Conservation (phyloP, 495 filamentous ascomycete genomes). For the Entonaema liquescens region DNA sequence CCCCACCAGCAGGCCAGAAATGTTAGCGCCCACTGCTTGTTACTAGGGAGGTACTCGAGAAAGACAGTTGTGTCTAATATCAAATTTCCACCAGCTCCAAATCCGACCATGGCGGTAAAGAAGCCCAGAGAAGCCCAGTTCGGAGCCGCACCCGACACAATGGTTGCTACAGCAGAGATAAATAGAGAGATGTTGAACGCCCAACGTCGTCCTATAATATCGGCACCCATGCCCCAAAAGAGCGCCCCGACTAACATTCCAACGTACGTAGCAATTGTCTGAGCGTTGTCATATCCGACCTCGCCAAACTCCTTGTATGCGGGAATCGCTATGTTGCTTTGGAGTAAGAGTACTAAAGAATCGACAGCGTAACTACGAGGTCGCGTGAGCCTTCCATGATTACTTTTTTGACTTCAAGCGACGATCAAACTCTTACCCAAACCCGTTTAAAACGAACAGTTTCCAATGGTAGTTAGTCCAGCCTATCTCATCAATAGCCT, state of each 20-base stretch:
- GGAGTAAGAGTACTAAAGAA: slow-evolving; percentile 71
- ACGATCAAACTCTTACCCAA: slow-evolving; percentile 60
- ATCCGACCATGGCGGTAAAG: slow-evolving; percentile 73
- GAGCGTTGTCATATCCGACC: slow-evolving; percentile 57
- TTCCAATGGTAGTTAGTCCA: slow-evolving; percentile 74
- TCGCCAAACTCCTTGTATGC: slow-evolving; percentile 68
- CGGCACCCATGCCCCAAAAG: slow-evolving; percentile 83
- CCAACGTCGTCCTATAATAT: slow-evolving; percentile 73
- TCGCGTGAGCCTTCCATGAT: slow-evolving; percentile 11
- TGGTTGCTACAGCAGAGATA: slow-evolving; percentile 71
- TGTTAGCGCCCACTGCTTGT: slow-evolving; percentile 80
- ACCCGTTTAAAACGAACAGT: slow-evolving; percentile 71
- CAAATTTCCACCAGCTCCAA: slow-evolving; percentile 79
- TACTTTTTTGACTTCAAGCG: background rate
- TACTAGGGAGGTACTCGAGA: slow-evolving; percentile 78
- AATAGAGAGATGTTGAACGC: slow-evolving; percentile 78
- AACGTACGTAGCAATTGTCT: slow-evolving; percentile 72
- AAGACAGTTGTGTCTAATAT: slow-evolving; percentile 78
- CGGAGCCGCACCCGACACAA: slow-evolving; percentile 74
- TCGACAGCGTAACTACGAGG: slow-evolving; percentile 70
- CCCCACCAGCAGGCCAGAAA: slow-evolving; percentile 83
- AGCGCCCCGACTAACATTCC: slow-evolving; percentile 77
- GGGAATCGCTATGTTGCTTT: slow-evolving; percentile 67
- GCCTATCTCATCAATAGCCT: slow-evolving; percentile 79
- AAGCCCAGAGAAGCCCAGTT: slow-evolving; percentile 71